These are phyloP conservation scores for Microsporum canis DNA, from an alignment of 2,329 filamentous ascomycete genomes.

Conservation along the genomic window DNA sequence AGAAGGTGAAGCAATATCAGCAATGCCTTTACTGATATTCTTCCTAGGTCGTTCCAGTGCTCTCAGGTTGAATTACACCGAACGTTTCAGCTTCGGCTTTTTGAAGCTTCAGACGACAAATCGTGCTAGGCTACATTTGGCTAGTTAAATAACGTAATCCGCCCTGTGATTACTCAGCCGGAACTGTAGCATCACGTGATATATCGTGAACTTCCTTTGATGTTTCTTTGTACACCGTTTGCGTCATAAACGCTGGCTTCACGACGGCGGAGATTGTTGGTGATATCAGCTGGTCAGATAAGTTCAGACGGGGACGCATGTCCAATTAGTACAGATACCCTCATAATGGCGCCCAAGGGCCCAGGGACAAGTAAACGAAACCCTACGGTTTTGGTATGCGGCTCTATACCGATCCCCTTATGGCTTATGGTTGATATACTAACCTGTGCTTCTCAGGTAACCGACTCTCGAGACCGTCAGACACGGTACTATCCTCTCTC, in stretches of 20 bases:
- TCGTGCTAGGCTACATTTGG: no score
- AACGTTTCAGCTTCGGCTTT: no score
- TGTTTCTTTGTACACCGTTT: background rate
- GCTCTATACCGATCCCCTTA: background rate
- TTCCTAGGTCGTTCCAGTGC: background rate
- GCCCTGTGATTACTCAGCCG: background rate
- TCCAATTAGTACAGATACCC: background rate
- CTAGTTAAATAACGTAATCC: background rate
- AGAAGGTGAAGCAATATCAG: background rate
- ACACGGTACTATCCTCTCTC: background rate
- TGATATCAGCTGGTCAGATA: background rate
- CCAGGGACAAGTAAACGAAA: slow-evolving; percentile 26
- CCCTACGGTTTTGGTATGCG: slow-evolving; percentile 35
- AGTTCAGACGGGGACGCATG: background rate
- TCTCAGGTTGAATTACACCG: background rate
- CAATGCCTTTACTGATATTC: slow-evolving; percentile 3
- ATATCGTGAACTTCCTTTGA: background rate
- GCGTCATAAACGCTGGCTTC: background rate
- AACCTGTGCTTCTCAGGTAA: slow-evolving; percentile 23
- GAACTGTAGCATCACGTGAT: background rate
- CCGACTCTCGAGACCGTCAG: slow-evolving; percentile 34
- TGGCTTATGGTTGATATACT: background rate
- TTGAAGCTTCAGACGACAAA: no score
- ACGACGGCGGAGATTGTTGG: background rate
- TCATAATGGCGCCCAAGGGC: slow-evolving; percentile 10